Percentiles rank a stretch among this genome's conserved stretches.
Conservation (phyloP, 129 eudicot genomes). For the Apium graveolens region DNA sequence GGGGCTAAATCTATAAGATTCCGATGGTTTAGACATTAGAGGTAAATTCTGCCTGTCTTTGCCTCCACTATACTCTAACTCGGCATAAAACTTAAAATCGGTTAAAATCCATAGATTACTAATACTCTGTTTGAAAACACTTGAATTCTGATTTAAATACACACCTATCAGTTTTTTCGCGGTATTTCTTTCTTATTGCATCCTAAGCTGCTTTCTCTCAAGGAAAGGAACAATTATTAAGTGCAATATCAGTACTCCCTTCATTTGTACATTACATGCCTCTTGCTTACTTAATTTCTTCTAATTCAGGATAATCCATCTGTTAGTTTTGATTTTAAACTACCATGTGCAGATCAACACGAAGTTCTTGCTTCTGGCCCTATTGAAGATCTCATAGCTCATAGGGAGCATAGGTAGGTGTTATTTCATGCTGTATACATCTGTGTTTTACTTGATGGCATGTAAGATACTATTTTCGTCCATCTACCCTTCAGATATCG, state of each 20-base stretch:
- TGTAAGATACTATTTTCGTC: slow-evolving; percentile 12
- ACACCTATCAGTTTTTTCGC: background rate
- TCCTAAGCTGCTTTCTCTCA: background rate
- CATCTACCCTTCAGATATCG: slow-evolving; percentile 63
- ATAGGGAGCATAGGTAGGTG: slow-evolving; percentile 99
- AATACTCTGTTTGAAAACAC: too few species aligned
- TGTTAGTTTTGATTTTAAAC: background rate
- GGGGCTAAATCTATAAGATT: background rate
- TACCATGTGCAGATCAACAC: slow-evolving; percentile 62
- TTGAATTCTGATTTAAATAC: background rate
- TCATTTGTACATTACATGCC: background rate
- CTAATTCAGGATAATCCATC: background rate
- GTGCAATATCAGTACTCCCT: background rate
- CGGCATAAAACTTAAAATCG: too few species aligned
- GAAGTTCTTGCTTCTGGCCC: slow-evolving; percentile 99
- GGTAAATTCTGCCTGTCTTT: background rate
- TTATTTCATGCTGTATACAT: slow-evolving; percentile 1
- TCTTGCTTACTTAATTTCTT: background rate
- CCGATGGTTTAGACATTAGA: background rate
- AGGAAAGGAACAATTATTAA: background rate
- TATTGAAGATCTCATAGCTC: slow-evolving; percentile 96
- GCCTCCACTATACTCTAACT: background rate
- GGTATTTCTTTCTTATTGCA: background rate
- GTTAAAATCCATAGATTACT: too few species aligned
- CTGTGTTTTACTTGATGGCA: slow-evolving; percentile 1